phyloP scores from a whole-genome alignment of 352 stramenopile species.

The Pythium periplocum region DNA sequence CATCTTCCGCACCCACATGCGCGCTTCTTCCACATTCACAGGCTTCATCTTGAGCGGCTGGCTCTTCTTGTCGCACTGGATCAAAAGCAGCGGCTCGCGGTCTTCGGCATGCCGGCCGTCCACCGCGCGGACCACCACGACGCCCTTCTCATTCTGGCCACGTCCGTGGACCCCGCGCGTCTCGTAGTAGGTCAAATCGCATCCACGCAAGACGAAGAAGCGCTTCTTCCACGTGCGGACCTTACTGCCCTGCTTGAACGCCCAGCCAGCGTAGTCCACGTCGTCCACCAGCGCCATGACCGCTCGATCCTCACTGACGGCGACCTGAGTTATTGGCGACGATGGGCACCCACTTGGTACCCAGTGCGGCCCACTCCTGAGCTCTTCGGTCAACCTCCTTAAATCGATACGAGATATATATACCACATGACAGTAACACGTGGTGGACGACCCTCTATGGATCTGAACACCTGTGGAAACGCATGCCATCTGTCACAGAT shows the following conservation, averaged over 20 bases:
- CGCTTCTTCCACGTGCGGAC: slow-evolving; percentile 67
- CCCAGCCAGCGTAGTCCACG: slow-evolving; percentile 46
- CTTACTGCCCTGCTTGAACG: slow-evolving; percentile 68
- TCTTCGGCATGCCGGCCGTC: slow-evolving; percentile 27
- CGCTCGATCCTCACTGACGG: too few relatives aligned
- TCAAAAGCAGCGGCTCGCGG: slow-evolving; percentile 45
- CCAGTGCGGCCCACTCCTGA: too few relatives aligned
- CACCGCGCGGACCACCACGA: slow-evolving; percentile 45
- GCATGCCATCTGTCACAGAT: too few relatives aligned
- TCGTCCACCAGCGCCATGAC: not conserved
- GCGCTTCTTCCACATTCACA: slow-evolving; percentile 39
- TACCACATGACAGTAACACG: too few relatives aligned
- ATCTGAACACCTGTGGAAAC: too few relatives aligned
- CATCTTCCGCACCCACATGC: slow-evolving; percentile 40
- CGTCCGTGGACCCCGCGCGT: slow-evolving; percentile 28
- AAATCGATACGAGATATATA: too few relatives aligned
- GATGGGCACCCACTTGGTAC: too few relatives aligned
- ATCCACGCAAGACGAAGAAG: slow-evolving; percentile 60
- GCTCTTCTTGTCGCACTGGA: slow-evolving; percentile 42
- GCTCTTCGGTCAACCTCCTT: too few relatives aligned
- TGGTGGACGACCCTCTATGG: too few relatives aligned
- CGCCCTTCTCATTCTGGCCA: slow-evolving; percentile 54
- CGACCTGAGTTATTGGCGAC: too few relatives aligned
- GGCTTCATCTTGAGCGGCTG: slow-evolving; percentile 69
- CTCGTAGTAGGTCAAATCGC: slow-evolving; percentile 56